Evolutionary conservation across 805 yeast species (phyloP).

Genomic region (Barnettozyma wickerhamii): DNA sequence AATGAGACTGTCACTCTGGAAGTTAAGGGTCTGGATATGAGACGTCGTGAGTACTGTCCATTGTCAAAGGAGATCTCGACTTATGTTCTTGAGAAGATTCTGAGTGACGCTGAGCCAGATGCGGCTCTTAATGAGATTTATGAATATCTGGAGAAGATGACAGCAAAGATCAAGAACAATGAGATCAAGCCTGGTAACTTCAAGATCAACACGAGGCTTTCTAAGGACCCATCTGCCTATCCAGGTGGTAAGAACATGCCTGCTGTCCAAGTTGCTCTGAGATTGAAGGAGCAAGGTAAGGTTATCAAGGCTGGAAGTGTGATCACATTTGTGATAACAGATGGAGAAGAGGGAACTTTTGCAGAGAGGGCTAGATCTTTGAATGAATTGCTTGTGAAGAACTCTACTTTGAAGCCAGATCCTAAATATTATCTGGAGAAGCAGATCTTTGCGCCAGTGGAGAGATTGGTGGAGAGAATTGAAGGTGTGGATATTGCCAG

Average conservation of each 20-base stretch:
- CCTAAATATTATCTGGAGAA: constrained; percentile 75
- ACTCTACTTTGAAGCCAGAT: constrained; percentile 59
- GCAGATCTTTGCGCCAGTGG: constrained; percentile 88
- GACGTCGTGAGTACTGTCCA: constrained; percentile 94
- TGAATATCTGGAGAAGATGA: constrained; percentile 60
- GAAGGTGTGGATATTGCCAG: constrained; percentile 83
- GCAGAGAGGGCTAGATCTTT: constrained; percentile 85
- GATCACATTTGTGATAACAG: constrained; percentile 78
- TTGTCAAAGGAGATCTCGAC: constrained; percentile 85
- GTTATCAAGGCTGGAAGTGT: constrained; percentile 86
- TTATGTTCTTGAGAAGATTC: constrained; percentile 63
- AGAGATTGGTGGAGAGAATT: constrained; percentile 76
- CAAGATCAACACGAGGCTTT: constrained; percentile 79
- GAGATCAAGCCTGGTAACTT: constrained; percentile 62
- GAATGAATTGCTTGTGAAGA: constrained; percentile 59
- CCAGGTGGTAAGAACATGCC: constrained; percentile 81
- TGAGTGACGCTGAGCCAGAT: constrained; percentile 73
- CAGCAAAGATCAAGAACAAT: constrained; percentile 51
- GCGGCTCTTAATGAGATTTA: constrained; percentile 70
- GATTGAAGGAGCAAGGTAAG: constrained; percentile 78
- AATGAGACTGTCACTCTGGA: constrained; percentile 61
- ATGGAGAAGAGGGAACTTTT: constrained; percentile 41
- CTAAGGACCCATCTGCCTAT: constrained; percentile 84
- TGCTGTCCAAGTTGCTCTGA: constrained; percentile 86
- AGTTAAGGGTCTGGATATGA: constrained; percentile 96